A percentile compares a stretch with the other conserved stretches of the same genome.
phyloP scores from a whole-genome alignment of 306 rosid genomes.

The Aeschynomene evenia region DNA sequence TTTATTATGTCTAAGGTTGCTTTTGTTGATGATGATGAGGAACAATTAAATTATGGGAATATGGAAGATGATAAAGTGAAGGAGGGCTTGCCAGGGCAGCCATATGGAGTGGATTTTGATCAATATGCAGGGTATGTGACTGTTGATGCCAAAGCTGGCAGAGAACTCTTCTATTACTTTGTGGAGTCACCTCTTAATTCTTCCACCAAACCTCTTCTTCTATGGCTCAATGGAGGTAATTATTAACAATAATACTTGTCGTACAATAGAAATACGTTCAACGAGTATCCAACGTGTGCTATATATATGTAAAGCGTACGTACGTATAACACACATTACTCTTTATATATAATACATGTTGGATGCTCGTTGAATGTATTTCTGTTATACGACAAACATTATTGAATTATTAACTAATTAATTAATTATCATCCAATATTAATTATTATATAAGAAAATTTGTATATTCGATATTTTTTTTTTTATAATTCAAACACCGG shows the following conservation, averaged over 20 bases:
- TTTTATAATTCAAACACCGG: too few species aligned
- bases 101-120: constrained; percentile 37
- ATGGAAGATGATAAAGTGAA: constrained; percentile 31
- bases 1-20: not conserved
- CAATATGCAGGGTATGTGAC: constrained; percentile 38
- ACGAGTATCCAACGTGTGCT: too few species aligned
- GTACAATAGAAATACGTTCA: too few species aligned
- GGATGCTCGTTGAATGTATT: too few species aligned
- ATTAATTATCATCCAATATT: too few species aligned
- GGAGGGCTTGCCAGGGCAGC: constrained; percentile 39
- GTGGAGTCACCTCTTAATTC: constrained; percentile 40
- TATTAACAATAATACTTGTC: not conserved
- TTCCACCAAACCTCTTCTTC: constrained; percentile 38
- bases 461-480: too few species aligned
- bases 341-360: too few species aligned
- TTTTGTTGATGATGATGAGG: not conserved
- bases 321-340: too few species aligned
- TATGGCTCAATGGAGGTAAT: constrained; percentile 47
- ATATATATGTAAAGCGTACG: too few species aligned
- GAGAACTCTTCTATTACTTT: constrained; percentile 37
- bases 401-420: too few species aligned
- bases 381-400: too few species aligned
- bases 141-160: constrained; percentile 32
- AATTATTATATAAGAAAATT: too few species aligned
- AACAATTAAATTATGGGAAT: constrained; percentile 14